Evolutionary conservation across 495 filamentous ascomycete species (phyloP).

Genomic region (Tricharina praecox): DNA sequence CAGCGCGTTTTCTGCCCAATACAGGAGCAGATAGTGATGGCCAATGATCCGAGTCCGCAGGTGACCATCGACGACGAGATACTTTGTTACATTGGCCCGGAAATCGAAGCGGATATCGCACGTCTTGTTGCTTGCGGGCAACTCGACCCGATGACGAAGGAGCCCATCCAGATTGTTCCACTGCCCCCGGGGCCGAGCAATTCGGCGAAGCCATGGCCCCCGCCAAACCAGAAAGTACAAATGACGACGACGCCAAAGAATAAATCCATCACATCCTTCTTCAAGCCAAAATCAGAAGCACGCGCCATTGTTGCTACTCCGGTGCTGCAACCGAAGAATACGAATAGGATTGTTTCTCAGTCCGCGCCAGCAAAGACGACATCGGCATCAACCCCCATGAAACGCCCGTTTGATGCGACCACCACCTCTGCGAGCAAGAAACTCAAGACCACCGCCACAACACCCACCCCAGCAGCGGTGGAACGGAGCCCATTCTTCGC

Average conservation of each 20-base stretch:
- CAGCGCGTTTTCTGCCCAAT: conserved; percentile 84
- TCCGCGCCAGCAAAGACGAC: neutral
- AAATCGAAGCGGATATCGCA: conserved; percentile 44
- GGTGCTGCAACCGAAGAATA: conserved; percentile 6
- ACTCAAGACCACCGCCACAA: neutral
- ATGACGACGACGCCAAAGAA: neutral
- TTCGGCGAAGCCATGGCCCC: conserved; percentile 12
- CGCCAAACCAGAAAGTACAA: neutral
- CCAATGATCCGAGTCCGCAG: conserved; percentile 41
- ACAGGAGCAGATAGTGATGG: conserved; percentile 47
- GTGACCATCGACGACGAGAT: conserved; percentile 42
- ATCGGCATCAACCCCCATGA: conserved; percentile 10
- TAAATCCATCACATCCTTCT: conserved; percentile 6
- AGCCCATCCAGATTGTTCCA: conserved; percentile 30
- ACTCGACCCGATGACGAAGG: conserved; percentile 74
- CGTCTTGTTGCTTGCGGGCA: conserved; percentile 65
- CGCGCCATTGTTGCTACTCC: conserved; percentile 12
- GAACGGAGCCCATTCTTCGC: conserved; percentile 20
- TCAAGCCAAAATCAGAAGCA: conserved; percentile 5
- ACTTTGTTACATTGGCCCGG: conserved; percentile 59
- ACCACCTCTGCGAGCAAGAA: neutral
- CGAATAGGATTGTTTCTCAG: neutral
- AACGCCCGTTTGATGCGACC: too few relatives aligned
- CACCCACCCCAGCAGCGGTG: conserved; percentile 10
- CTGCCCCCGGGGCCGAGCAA: conserved; percentile 23